Percentiles rank a stretch among this genome's conserved stretches.
Conservation (phyloP, 2,329 filamentous ascomycete species). For the Alternaria sp. region DNA sequence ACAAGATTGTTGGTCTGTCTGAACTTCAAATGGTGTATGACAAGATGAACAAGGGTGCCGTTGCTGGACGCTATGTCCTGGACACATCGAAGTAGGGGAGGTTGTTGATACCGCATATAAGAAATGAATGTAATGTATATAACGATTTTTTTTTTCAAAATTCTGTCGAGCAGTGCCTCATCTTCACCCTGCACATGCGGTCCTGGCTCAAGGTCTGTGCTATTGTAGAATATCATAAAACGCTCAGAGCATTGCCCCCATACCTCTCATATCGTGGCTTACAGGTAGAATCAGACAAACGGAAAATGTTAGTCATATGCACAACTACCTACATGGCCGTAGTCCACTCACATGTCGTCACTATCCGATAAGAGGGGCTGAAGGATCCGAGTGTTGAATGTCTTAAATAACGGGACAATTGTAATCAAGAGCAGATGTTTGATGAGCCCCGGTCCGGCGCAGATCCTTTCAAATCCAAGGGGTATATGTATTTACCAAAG, state of each 20-base stretch:
- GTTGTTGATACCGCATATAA: not conserved
- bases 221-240: not conserved
- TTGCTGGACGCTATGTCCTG: constrained; percentile 81
- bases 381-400: not conserved
- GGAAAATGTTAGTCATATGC: not conserved
- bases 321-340: not conserved
- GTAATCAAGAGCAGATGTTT: not conserved
- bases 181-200: not conserved
- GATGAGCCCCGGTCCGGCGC: not conserved
- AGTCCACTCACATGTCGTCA: not conserved
- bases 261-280: no score
- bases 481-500: constrained; percentile 14
- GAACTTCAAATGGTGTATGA: constrained; percentile 83
- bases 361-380: not conserved
- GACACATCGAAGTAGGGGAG: constrained; percentile 63
- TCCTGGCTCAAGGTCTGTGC: not conserved
- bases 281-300: no score
- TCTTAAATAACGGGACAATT: not conserved
- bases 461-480: constrained; percentile 7
- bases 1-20: constrained; percentile 82
- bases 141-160: not conserved
- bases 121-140: constrained; percentile 20
- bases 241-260: not conserved
- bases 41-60: constrained; percentile 70
- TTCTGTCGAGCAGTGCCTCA: not conserved